Conservation (phyloP, 257 asterid species). For the Scutellaria baicalensis region DNA sequence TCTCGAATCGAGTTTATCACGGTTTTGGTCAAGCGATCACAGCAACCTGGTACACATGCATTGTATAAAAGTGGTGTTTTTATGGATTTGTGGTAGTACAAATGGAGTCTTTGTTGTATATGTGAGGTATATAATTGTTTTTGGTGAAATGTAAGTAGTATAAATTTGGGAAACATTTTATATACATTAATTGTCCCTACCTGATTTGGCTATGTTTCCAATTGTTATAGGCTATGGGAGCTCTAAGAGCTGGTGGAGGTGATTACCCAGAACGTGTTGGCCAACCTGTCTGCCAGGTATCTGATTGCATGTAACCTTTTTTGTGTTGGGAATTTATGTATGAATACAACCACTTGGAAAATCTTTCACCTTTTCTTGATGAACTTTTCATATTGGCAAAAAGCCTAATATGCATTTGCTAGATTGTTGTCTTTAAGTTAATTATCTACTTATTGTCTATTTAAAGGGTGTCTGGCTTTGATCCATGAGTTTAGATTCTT, state of each 20-base stretch:
- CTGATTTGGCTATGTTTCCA: not conserved
- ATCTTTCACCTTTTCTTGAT: not conserved
- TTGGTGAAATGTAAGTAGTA: not conserved
- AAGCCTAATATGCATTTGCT: not conserved
- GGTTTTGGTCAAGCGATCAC: not conserved
- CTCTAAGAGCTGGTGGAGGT: conserved; percentile 34
- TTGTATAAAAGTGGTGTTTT: not conserved
- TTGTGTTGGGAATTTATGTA: not conserved
- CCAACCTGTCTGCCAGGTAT: conserved; percentile 71
- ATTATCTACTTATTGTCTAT: too few relatives aligned
- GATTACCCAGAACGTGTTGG: conserved; percentile 61
- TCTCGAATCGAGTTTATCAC: conserved; percentile 7
- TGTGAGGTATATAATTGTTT: not conserved
- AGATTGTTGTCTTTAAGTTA: too few relatives aligned
- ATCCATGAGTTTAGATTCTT: too few relatives aligned
- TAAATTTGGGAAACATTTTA: not conserved
- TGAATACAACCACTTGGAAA: not conserved
- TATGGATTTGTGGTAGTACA: not conserved
- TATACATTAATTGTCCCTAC: not conserved
- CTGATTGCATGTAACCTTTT: not conserved
- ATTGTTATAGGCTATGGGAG: conserved; percentile 41
- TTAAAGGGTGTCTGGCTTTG: too few relatives aligned
- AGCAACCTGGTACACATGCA: conserved; percentile 11
- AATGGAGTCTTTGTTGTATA: conserved; percentile 5
- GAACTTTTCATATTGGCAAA: not conserved